Evolutionary conservation across 2,329 filamentous ascomycete species (phyloP).

Genomic region (Didymella pomorum): DNA sequence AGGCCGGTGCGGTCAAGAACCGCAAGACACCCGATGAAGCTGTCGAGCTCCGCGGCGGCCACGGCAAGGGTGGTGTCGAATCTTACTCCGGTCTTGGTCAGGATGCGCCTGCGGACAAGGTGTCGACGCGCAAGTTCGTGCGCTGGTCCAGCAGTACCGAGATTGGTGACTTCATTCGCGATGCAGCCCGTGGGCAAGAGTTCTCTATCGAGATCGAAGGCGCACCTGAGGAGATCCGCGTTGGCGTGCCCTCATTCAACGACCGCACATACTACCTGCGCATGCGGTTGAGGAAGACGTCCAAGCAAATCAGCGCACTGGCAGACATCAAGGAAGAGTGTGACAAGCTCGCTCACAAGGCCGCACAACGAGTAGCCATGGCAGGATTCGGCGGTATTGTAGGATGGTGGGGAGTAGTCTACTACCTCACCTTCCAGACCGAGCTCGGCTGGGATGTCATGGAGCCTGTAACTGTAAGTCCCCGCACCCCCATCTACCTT

Average conservation of each 20-base stretch:
- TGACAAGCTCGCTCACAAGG: slow-evolving; percentile 76
- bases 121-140: slow-evolving; percentile 71
- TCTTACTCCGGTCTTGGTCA: slow-evolving; percentile 75
- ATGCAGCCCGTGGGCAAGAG: slow-evolving; percentile 83
- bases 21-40: slow-evolving; percentile 43
- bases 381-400: slow-evolving; percentile 77
- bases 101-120: slow-evolving; percentile 56
- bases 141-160: slow-evolving; percentile 90
- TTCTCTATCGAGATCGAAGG: slow-evolving; percentile 87
- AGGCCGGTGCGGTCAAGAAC: slow-evolving; percentile 21
- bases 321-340: slow-evolving; percentile 82
- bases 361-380: slow-evolving; percentile 80
- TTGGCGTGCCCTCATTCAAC: slow-evolving; percentile 85
- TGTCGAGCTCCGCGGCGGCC: slow-evolving; percentile 55
- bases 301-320: slow-evolving; percentile 71
- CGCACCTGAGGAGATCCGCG: slow-evolving; percentile 70
- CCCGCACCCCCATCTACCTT: not conserved
- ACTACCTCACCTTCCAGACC: slow-evolving; percentile 72
- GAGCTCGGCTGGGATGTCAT: slow-evolving; percentile 89
- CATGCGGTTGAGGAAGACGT: slow-evolving; percentile 75
- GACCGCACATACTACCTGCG: slow-evolving; percentile 92
- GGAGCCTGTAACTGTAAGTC: slow-evolving; percentile 76
- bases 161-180: slow-evolving; percentile 91
- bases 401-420: slow-evolving; percentile 84
- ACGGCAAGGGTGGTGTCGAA: slow-evolving; percentile 68